Evolutionary conservation across 2,329 filamentous ascomycete species (phyloP).

Genomic region (Pseudocercospora cruenta): DNA sequence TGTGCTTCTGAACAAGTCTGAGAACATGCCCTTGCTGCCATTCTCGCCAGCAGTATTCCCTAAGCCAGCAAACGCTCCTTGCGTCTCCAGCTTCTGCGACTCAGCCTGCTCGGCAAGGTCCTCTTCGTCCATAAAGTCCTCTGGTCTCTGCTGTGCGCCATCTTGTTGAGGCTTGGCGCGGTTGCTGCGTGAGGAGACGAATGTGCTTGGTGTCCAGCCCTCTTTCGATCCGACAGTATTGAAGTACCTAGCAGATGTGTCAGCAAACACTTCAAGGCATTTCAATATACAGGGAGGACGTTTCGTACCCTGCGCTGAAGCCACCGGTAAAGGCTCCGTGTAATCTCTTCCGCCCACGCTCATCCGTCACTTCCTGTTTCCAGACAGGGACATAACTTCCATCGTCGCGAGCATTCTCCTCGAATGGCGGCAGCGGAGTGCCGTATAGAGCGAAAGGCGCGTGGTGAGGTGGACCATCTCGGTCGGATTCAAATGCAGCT

Average conservation of each 20-base stretch:
- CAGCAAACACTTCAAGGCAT: background rate
- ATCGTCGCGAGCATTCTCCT: constrained; percentile 79
- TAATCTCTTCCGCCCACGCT: constrained; percentile 83
- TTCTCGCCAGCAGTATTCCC: constrained; percentile 66
- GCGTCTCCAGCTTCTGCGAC: constrained; percentile 72
- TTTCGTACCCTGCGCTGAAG: constrained; percentile 85
- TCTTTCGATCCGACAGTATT: constrained; percentile 98
- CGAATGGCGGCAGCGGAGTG: constrained; percentile 78
- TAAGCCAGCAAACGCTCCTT: constrained; percentile 73
- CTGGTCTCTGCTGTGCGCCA: constrained; percentile 63
- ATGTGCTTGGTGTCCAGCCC: constrained; percentile 91
- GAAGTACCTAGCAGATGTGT: constrained; percentile 70
- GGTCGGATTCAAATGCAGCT: constrained; percentile 75
- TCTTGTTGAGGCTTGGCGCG: constrained; percentile 70
- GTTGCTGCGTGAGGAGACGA: constrained; percentile 84
- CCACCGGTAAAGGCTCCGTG: constrained; percentile 97
- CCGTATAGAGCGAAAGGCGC: constrained; percentile 80
- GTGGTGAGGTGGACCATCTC: constrained; percentile 54
- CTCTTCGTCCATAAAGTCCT: constrained; percentile 99
- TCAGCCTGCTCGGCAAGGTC: constrained; percentile 87
- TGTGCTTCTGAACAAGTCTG: constrained; percentile 71
- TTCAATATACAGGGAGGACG: background rate
- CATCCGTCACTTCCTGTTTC: constrained; percentile 97
- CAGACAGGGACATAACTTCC: constrained; percentile 92
- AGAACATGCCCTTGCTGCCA: constrained; percentile 56